Evolutionary conservation across 352 stramenopile species (phyloP), one percentile per base, ranked within the genome.

Genomic region (Globisporangium recalcitrans): DNA sequence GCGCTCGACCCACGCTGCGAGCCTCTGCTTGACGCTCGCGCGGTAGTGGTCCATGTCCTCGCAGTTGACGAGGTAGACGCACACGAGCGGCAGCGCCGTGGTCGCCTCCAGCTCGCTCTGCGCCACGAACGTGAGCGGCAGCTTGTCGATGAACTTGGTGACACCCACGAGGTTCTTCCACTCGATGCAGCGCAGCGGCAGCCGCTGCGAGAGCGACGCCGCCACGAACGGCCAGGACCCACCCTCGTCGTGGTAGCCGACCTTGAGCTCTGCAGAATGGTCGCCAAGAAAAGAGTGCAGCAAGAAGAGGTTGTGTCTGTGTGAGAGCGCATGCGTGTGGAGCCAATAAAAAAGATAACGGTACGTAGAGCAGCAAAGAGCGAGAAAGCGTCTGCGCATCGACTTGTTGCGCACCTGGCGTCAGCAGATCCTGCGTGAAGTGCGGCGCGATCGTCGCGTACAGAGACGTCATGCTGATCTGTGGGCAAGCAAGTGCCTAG

Each of bases 221-320:
- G 73, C 74, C 21, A 94, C 54, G 68, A 94, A 91, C 62, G 88
- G 82, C 85, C 85, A 94, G n/a, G 90, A 80, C 52, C 81, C 85
- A 42, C 82, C 81, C 1, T 84, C 78, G 36, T 94, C 85, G 11
- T 78, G 70, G 65, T 87, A 88, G 5, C 77, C 80, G 46, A 94
- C 73, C n/a, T 77, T 76, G 31, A 92, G 71, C 10, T 83, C 78
- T 79, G 19, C 19, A 40, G 27, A 31, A 5, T 31, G 27, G 44
- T 24, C 44, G 16, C 13, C 21, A 16, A 44, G 29, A 26, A 40
- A 44, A 58, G 19, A 11, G 14, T 0, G 24, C 27, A 47, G 26
- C 1, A 24, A n/a, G 29, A 26, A 13, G 22, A 54, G 14, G 4
- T 3, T 9, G 46, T 13, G 16, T 31, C 4, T n/a, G n/a, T n/a